phyloP scores from a whole-genome alignment of 345 rosid species.

The Raphanus raphanistrum region DNA sequence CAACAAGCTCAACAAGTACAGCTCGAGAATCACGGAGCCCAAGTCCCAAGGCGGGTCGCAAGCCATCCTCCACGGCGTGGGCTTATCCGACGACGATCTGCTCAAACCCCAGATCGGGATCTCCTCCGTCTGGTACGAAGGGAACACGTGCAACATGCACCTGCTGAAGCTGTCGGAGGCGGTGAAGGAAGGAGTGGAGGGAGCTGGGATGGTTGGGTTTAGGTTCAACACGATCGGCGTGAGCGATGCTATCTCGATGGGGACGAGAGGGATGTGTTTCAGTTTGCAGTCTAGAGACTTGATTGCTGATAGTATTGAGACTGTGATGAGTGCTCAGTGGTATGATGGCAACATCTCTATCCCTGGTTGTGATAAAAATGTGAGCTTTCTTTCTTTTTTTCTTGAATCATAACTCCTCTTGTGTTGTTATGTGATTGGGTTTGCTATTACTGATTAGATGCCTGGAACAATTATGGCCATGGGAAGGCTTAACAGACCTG shows the following conservation, averaged over 20 bases:
- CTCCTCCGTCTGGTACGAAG: constrained; percentile 88
- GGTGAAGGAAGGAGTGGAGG: constrained; percentile 79
- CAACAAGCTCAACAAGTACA: constrained; percentile 75
- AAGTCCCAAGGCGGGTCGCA: constrained; percentile 79
- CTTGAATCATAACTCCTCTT: no score
- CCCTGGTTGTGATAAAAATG: constrained; percentile 98
- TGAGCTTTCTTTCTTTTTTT: constrained; percentile 34
- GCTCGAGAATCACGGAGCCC: constrained; percentile 82
- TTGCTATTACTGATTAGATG: constrained; percentile 50
- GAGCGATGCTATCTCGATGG: constrained; percentile 97
- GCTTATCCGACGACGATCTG: no score
- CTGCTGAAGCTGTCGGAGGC: constrained; percentile 78
- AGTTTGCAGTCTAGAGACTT: constrained; percentile 95
- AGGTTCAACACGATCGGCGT: constrained; percentile 94
- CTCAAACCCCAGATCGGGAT: no score
- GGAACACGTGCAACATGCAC: constrained; percentile 98
- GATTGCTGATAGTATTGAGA: constrained; percentile 98
- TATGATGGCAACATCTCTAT: constrained; percentile 94
- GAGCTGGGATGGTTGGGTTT: constrained; percentile 90
- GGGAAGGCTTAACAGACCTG: constrained; percentile 97
- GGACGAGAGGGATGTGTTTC: constrained; percentile 89
- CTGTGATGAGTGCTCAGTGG: constrained; percentile 99
- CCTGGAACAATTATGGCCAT: constrained; percentile 99
- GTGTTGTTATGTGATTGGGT: no score
- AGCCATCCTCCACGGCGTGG: no score